These are phyloP conservation scores for Musa beccarii DNA, from an alignment of 176 grass and related monocot genomes.

Conservation along the genomic window DNA sequence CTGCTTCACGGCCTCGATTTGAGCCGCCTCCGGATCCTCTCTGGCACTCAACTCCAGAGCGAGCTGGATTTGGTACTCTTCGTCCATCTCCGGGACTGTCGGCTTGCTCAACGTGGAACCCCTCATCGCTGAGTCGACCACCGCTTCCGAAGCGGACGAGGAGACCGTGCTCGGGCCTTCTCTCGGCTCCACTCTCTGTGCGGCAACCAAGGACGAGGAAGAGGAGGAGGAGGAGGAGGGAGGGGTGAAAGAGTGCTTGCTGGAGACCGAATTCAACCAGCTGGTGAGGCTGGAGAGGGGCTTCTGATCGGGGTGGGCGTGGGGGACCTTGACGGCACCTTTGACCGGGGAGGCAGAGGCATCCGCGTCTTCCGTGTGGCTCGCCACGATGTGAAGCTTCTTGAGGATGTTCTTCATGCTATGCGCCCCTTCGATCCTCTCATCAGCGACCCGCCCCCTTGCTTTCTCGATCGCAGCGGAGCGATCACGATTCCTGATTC, in stretches of 20 bases:
- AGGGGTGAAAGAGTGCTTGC: conserved; percentile 22
- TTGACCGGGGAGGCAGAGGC: conserved; percentile 20
- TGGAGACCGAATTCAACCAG: conserved; percentile 63
- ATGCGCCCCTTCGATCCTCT: neutral
- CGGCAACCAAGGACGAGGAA: conserved; percentile 11
- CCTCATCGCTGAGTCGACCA: conserved; percentile 21
- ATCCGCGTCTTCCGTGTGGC: conserved; percentile 29
- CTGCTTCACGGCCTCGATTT: conserved; percentile 93
- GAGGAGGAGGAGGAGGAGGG: conserved; percentile 16
- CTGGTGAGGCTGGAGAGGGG: conserved; percentile 42
- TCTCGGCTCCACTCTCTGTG: conserved; percentile 18
- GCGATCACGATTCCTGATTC: neutral
- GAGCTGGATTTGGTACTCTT: conserved; percentile 91
- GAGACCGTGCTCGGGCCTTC: conserved; percentile 7
- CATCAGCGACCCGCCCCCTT: neutral
- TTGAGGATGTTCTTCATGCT: conserved; percentile 92
- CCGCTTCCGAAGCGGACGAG: conserved; percentile 20
- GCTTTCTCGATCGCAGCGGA: neutral
- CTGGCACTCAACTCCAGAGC: conserved; percentile 85
- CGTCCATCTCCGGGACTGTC: conserved; percentile 58
- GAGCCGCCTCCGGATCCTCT: conserved; percentile 93
- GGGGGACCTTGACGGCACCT: conserved; percentile 20
- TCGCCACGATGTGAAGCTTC: conserved; percentile 88
- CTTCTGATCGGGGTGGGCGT: conserved; percentile 34
- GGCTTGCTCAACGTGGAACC: conserved; percentile 22